Evolutionary conservation across 2,329 filamentous ascomycete species (phyloP), one percentile per base, ranked within the genome.

Genomic region (Thielaviopsis populi): DNA sequence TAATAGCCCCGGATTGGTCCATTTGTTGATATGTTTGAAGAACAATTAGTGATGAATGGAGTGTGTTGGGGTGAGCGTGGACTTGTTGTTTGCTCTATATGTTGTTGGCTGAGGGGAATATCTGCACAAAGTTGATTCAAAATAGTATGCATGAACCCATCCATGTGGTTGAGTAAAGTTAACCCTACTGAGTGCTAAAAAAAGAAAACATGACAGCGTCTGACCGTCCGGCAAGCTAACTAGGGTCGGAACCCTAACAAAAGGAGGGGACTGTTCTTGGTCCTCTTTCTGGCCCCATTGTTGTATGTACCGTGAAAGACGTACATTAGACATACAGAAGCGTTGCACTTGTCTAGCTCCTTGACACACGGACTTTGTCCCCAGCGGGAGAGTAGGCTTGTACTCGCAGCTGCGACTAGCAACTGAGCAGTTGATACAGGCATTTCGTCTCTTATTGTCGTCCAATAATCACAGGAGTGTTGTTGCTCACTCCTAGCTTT

Each of bases 271-370:
- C 19, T 22, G 4, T 48, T 7, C 46, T 48, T 30, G 13, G 22
- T 33, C 50, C 27, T 54, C 50, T 54, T 54, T 11, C 15, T 19
- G 17, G 22, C 5, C 17, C 17, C 27, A 2, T 54, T 54, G 13
- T 27, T 30, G 11, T 30, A 54, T 2, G 11, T 48, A 48, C 19
- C 50, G 22, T 33, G 50, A 30, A 59, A 59, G 40, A 19, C n/a
- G n/a, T 42, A 42, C 56, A 64, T 30, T 30, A 22, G 2, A n/a
- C 46, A 5, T 65, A 63, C 61, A 63, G 63, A 15, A 30, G 50
- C 69, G 73, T 77, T 15, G 74, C 77, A 0, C 79, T 82, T 66
- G 68, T 75, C n/a, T 48, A n/a, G 70, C 69, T 63, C 69, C 69
- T 59, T 3, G 3, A 33, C 7, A 33, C 30, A 68, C 37, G 72